Percentiles rank a stretch among this genome's conserved stretches.
Evolutionary conservation across 2,329 filamentous ascomycete genomes (phyloP).

Genomic region (Fonsecaea multimorphosa): DNA sequence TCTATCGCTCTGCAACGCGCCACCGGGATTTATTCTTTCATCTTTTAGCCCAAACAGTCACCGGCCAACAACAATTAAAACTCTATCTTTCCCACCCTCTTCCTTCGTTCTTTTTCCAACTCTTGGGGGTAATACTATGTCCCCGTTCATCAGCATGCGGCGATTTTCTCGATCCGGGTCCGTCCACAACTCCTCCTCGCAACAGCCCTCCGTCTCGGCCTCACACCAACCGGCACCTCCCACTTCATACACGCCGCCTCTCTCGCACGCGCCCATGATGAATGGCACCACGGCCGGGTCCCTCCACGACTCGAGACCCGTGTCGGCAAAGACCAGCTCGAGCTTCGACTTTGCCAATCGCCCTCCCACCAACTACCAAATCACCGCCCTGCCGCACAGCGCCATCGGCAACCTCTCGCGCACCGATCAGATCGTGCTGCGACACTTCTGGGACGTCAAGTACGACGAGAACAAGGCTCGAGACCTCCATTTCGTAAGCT

Average conservation of each 20-base stretch:
- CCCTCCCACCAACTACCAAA: constrained; percentile 29
- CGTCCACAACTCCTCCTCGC: constrained; percentile 26
- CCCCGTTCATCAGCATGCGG: constrained; percentile 35
- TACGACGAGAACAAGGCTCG: constrained; percentile 37
- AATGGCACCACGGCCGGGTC: constrained; percentile 23
- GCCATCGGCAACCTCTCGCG: constrained; percentile 34
- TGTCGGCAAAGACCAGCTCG: constrained; percentile 34
- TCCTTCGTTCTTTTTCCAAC: constrained; percentile 12
- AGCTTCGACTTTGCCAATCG: constrained; percentile 39
- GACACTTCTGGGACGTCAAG: constrained; percentile 40
- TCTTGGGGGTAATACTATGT: constrained; percentile 24
- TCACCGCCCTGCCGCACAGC: constrained; percentile 30
- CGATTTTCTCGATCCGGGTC: constrained; percentile 33
- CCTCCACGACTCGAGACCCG: constrained; percentile 33
- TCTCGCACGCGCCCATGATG: constrained; percentile 35
- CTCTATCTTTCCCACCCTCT: constrained; percentile 2
- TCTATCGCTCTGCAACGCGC: constrained; percentile 5
- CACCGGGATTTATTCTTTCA: constrained; percentile 4
- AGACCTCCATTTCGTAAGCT: constrained; percentile 39
- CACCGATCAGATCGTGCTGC: constrained; percentile 39
- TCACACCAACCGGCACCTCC: constrained; percentile 23
- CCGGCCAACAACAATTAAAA: neutral
- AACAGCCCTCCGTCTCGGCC: constrained; percentile 23
- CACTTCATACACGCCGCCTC: constrained; percentile 34
- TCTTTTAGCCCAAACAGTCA: neutral